Evolutionary conservation across 2,329 filamentous ascomycete genomes (phyloP), one percentile per base, ranked within the genome.

Genomic region (Camptophora hylomeconis): DNA sequence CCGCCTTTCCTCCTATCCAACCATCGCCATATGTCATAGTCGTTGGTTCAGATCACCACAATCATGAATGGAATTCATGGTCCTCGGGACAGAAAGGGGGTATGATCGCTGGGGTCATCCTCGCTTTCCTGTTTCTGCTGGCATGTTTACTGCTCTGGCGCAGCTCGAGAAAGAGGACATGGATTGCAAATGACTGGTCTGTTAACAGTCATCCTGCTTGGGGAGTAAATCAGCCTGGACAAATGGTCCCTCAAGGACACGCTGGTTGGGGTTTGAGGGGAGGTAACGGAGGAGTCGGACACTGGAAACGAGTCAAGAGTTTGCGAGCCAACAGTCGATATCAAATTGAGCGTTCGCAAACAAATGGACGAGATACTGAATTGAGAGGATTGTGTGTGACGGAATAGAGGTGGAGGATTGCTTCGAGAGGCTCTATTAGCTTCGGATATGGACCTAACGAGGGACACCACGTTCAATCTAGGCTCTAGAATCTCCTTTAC

Each of bases 1-100:
- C 7, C 7, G 22, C n/a, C 22, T 7, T 20, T 9, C 15, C 13
- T 25, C 20, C 25, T 2, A 17, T 16, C 7, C 24, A 17, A 24
- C 24, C 11, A 12, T 10, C 17, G 8, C 20, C 21, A 3, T 25
- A 16, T n/a, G 12, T 31, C 16, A 17, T 38, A 10, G 33, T 40
- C 9, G 33, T 34, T 19, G 37, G 37, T 18, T 32, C 36, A 4
- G 24, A 36, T 4, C 25, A 33, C 13, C 15, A 17, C 7, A 11
- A 26, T n/a, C 30, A 30, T 10, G 37, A 38, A 11, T 48, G 46
- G 46, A 17, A 45, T 31, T 40, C 33, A 11, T 50, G 48, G 48
- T 40, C 40, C 12, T 31, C 31, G 7, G 40, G 37, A 9, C 37
- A 40, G 26, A 45, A 45, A 36, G 46, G 38, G 8, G 48, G 48